Base-by-base conservation (phyloP, 306 rosid species). In the Coriaria nepalensis region DNA sequence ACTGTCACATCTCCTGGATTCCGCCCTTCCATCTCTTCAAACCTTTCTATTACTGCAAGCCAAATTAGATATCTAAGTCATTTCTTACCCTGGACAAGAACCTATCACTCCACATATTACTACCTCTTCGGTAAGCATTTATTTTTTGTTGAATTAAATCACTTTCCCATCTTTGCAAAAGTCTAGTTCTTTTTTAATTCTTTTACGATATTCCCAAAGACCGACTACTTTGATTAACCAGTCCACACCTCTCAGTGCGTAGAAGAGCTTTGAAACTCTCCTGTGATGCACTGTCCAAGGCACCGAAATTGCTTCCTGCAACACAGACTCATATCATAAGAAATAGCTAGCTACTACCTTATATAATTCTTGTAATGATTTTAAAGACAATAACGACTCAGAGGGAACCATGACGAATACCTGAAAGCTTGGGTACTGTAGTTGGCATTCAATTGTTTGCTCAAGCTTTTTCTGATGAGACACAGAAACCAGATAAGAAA, bases 161-260 rank as follows among this genome's bases (percentile, higher is more conserved):
- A 20, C 29, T 20, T 20, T 20, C 29, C 29, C 3, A 20, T 20
- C 29, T 20, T 20, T 20, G 29, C 29, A 20, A 20, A 20, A 20
- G 29, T 20, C 2, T 1, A 20, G 29, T 20, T 20, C 29, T 20
- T 20, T 20, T 20, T 3, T 1, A 20, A 20, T 20, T 20, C 3
- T 20, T 20, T 20, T 20, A 20, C 1, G 29, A 20, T n/a, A 8
- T 12, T 2, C 9, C 7, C 9, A 29, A 52, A 32, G 14, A 9
- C 5, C 5, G 37, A 35, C 15, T 47, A 53, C 11, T 12, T 66
- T 1, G 46, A 46, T 46, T 70, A 13, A 68, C 36, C 29, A 20
- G 29, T 20, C 29, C 69, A 8, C 40, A 92, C 96, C 98, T 92
- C 96, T 83, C 71, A 71, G 71, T 6, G 98, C 94, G 59, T 82